Evolutionary conservation across 129 eudicot genomes (phyloP).

Genomic region (Oenanthe sinensis): DNA sequence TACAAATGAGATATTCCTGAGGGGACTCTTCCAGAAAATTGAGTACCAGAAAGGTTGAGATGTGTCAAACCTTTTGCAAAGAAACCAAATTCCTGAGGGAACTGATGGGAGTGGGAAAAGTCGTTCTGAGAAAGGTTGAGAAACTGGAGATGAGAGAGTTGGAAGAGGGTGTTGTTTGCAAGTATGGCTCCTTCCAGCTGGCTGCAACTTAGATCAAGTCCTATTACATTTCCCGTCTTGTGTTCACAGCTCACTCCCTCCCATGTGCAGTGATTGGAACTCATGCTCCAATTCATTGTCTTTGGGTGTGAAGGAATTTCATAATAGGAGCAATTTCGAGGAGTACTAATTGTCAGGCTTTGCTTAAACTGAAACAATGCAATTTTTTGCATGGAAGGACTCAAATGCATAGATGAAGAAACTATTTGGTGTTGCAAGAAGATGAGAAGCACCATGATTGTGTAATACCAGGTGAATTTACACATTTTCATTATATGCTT

Average conservation of each 20-base stretch:
- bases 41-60: conserved; percentile 11
- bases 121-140: conserved; percentile 13
- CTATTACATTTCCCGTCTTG: conserved; percentile 10
- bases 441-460: no score
- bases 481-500: no score
- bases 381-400: no score
- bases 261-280: conserved; percentile 11
- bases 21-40: conserved; percentile 11
- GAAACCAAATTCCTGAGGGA: conserved; percentile 13
- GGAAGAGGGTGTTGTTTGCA: conserved; percentile 14
- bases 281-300: not conserved
- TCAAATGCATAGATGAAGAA: no score
- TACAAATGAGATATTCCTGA: conserved; percentile 2
- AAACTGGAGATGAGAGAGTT: conserved; percentile 12
- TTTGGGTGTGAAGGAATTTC: not conserved
- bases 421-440: no score
- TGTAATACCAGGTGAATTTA: no score
- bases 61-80: conserved; percentile 18
- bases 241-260: conserved; percentile 13
- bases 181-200: conserved; percentile 9
- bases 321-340: no score
- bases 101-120: not conserved
- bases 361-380: no score
- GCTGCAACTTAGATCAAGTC: conserved; percentile 14
- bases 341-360: no score